Conservation (phyloP, 306 rosid species). For the Trifolium subterraneum region DNA sequence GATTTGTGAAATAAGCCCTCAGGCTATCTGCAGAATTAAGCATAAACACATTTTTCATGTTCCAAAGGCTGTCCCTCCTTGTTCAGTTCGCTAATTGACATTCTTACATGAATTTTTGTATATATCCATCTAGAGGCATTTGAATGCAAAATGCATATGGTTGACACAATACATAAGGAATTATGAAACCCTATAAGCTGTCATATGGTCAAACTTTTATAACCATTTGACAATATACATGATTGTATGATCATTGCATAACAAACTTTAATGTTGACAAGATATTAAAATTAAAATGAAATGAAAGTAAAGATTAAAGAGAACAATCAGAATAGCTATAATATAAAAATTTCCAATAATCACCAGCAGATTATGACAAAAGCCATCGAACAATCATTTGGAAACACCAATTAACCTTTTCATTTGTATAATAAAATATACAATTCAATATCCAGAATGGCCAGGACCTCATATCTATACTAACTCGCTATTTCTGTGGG, state of each 20-base stretch:
- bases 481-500: constrained; percentile 14
- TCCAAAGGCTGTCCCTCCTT: not conserved
- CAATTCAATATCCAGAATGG: constrained; percentile 29
- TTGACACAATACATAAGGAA: not conserved
- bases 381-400: constrained; percentile 11
- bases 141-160: not conserved
- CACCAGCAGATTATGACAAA: constrained; percentile 32
- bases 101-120: not conserved
- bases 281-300: not conserved
- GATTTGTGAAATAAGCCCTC: not conserved
- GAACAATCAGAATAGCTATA: not conserved
- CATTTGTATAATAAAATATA: not conserved
- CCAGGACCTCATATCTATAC: constrained; percentile 24
- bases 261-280: not conserved
- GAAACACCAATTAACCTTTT: constrained; percentile 14
- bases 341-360: not conserved
- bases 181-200: not conserved
- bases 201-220: not conserved
- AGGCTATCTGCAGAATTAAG: not conserved
- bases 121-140: not conserved
- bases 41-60: not conserved
- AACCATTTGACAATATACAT: not conserved
- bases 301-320: not conserved
- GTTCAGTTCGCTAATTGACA: not conserved
- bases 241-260: not conserved